A percentile compares a stretch with the other conserved stretches of the same genome.
These are phyloP conservation scores for Lepiota venenata DNA, from an alignment of 768 basidiomycete genomes.

Conservation along the genomic window DNA sequence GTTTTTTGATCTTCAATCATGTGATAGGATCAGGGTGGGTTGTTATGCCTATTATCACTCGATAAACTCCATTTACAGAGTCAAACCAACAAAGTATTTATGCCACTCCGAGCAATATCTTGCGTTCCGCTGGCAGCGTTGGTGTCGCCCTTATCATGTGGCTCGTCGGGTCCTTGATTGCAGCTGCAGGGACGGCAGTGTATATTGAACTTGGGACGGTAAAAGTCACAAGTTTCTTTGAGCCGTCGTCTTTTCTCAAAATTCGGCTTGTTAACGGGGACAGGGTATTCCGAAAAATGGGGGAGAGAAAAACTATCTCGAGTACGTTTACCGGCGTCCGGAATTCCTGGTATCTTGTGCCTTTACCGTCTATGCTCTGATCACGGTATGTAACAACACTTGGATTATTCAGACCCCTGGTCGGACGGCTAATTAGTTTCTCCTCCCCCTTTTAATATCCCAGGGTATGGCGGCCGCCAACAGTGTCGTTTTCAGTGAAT, in stretches of 20 bases:
- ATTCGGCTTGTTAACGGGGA: background rate
- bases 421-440: background rate
- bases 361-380: conserved; percentile 54
- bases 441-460: too few species aligned
- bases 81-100: conserved; percentile 47
- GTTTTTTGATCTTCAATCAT: conserved; percentile 71
- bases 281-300: conserved; percentile 70
- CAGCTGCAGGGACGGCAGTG: conserved; percentile 64
- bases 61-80: too few species aligned
- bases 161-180: conserved; percentile 63
- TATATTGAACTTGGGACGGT: conserved; percentile 78
- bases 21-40: conserved; percentile 69
- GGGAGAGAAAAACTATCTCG: conserved; percentile 75
- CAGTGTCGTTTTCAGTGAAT: conserved; percentile 71
- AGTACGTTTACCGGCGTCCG: conserved; percentile 64
- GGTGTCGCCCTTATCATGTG: conserved; percentile 69
- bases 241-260: background rate
- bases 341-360: conserved; percentile 58
- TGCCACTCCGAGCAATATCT: conserved; percentile 65
- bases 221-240: conserved; percentile 15
- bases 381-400: conserved; percentile 50
- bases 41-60: conserved; percentile 14
- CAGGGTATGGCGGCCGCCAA: conserved; percentile 60
- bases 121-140: conserved; percentile 66
- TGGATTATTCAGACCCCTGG: background rate